Evolutionary conservation across 495 filamentous ascomycete species (phyloP), one percentile per base, ranked within the genome.

Genomic region (Aspergillus affinis): DNA sequence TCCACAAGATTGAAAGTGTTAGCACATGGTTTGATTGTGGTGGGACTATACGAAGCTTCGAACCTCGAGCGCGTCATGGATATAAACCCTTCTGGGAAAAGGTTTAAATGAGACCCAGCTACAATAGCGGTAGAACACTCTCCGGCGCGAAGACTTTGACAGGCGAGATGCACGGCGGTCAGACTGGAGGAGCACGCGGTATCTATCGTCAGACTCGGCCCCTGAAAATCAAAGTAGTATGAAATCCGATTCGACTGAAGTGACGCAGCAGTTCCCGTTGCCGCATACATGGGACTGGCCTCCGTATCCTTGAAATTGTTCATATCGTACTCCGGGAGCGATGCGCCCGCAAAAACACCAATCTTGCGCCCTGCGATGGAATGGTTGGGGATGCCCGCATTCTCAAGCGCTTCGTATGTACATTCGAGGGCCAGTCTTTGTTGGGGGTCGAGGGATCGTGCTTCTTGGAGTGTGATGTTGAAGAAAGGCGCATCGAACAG

Each of bases 401-500:
- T 57, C 32, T 88, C 84, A 15, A 87, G 67, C 0, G 76, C 80
- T 60, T 87, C 83, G 45, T 84, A 88, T 13, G 79, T 74, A n/a
- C 75, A 69, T 64, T 87, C 85, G 1, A 88, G 73, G 18, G 82
- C 66, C 10, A 83, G 62, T 10, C 77, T 63, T 48, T 78, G 75
- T 36, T 76, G 69, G 3, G 76, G 76, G 52, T 79, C 76, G 61
- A 78, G 71, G 10, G 65, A 61, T 58, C 32, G 51, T 15, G 82
- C 83, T 59, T 86, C 84, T 19, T 69, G 72, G 0, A 75, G 74
- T 0, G 71, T 70, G 60, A 86, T 80, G 54, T 76, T 78, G 70
- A 86, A 87, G 63, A 87, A 82, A 26, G 64, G 49, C 0, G 82
- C 72, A 61, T 87, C 84, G 51, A 87, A 87, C 3, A 69, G 67